Base-by-base conservation (phyloP, 2,329 filamentous ascomycete species). In the Pyricularia sp. region DNA sequence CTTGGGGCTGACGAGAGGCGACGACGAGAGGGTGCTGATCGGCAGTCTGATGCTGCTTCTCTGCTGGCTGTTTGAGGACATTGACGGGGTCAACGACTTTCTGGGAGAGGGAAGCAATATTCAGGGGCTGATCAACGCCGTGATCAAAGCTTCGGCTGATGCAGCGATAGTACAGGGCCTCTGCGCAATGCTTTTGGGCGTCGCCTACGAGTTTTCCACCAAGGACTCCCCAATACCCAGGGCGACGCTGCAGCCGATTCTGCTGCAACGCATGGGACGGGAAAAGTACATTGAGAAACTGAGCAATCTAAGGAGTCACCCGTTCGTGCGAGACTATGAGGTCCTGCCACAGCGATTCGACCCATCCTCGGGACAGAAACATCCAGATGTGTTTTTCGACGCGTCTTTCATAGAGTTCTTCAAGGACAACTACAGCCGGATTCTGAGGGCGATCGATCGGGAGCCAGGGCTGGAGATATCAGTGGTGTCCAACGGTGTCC, bases 171-270 rank as follows among this genome's bases (percentile, higher is more conserved):
- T 93, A 16, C 89, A 91, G 68, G 94, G 94, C 1, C 81, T 99
- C 13, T 91, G 89, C 73, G 89, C 92, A 19, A 86, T 92, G 73
- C 78, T 99, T 0, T 81, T 97, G 1, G 94, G 93, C 10, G 88
- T 96, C 24, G 83, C 94, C 4, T 99, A 97, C 73, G 94, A 99
- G 72, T 99, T 97, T 72, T 97, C 93, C 10, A 97, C 93, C 0
- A 96, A 96, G 73, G 94, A 99, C 75, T 97, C 93, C 0, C 91
- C 94, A 0, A 88, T 99, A 63, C 85, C 93, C 6, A 84, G 94
- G 67, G 82, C 86, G 28, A 93, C 89, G 10, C 78, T 99, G 60
- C 90, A 96, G 71, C 86, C 89, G 28, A 83, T 97, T 31, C 79
- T 99, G 44, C 81, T 85, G 31, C 86, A 88, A 60, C 86, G 88